Conservation (phyloP, 2,329 filamentous ascomycete genomes). For the Fusarium sp. region DNA sequence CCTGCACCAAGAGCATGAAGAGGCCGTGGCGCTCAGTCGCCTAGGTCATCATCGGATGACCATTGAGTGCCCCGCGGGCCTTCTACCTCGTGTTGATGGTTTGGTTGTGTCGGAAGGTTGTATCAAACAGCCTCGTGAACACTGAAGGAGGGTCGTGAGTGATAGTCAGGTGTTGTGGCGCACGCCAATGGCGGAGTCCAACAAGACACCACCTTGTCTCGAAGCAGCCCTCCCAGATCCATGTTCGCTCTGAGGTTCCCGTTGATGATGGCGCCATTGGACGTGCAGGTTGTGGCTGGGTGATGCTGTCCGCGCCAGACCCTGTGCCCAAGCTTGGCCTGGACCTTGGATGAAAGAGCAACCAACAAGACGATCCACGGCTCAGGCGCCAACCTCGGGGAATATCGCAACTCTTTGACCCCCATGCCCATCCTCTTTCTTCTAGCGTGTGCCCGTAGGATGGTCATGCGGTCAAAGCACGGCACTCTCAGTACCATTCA, state of each 20-base stretch:
- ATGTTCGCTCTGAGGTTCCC: conserved; percentile 21
- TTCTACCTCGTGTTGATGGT: conserved; percentile 37
- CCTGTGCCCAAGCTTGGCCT: conserved; percentile 1
- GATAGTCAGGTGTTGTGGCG: conserved; percentile 51
- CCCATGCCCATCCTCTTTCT: conserved; percentile 9
- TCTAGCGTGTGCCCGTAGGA: conserved; percentile 18
- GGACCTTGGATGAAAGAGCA: conserved; percentile 1
- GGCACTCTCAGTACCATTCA: conserved; percentile 22
- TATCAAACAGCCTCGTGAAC: conserved; percentile 48
- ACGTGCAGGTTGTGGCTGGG: conserved; percentile 32
- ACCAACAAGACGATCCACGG: neutral
- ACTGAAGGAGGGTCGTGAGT: conserved; percentile 42
- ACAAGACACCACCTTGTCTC: conserved; percentile 35
- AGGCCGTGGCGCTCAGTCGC: conserved; percentile 19
- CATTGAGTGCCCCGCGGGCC: conserved; percentile 15
- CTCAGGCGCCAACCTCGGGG: conserved; percentile 15
- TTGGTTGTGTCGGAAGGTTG: conserved; percentile 32
- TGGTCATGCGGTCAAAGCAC: conserved; percentile 40
- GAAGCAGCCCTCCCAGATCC: conserved; percentile 20
- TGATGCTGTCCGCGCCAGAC: conserved; percentile 15
- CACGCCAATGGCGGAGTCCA: conserved; percentile 48
- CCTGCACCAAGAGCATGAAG: conserved; percentile 54
- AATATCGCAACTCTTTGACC: conserved; percentile 18
- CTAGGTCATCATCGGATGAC: conserved; percentile 35
- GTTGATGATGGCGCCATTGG: conserved; percentile 38